Base-by-base conservation (phyloP, 1,284 basidiomycete species). In the Taiwanofungus camphoratus region DNA sequence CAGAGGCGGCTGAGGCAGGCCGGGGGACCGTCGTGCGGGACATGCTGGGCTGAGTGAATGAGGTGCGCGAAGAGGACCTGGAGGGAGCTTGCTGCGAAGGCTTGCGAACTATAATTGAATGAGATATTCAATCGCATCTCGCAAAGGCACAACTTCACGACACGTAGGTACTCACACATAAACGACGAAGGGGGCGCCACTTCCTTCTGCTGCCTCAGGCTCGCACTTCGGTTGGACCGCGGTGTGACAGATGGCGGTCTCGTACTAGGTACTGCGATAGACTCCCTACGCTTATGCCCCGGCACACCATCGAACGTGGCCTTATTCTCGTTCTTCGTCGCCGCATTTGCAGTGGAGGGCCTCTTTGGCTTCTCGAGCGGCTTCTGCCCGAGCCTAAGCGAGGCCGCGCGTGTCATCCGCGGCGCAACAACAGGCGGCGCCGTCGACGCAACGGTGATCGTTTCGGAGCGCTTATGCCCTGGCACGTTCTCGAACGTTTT, bases 201-300 rank as follows among this genome's bases (percentile, higher is more conserved):
- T 2, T 83, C 77, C 60, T 80, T 82, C 49, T 70, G 64, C 36
- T 69, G 71, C 27, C 87, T 68, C 52, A 91, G 55, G 6, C 73
- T 70, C 8, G 87, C 82, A 51, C 82, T 84, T 58, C 71, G 80
- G 53, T 89, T 90, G 50, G 76, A 58, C 31, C 82, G 71, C 3
- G 87, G 87, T 6, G 72, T 66, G 11, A 88, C 70, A 2, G 68
- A 69, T 0, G 88, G 87, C 6, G 78, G 67, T 49, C 67, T 71
- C 5, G 73, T 71, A 48, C 80, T 83, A 12, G 79, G 73, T 18
- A 91, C 87, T 1, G 74, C 57, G 49, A 91, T 79, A 9, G 74
- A 75, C 58, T 87, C 83, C 26, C 83, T 66, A 42, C 87, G 70
- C 63, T 88, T 90, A 57, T 90, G 87, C 1, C 88, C 88, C 2